Evolutionary conservation across 495 filamentous ascomycete genomes (phyloP).

Genomic region (Annulohypoxylon bovei): DNA sequence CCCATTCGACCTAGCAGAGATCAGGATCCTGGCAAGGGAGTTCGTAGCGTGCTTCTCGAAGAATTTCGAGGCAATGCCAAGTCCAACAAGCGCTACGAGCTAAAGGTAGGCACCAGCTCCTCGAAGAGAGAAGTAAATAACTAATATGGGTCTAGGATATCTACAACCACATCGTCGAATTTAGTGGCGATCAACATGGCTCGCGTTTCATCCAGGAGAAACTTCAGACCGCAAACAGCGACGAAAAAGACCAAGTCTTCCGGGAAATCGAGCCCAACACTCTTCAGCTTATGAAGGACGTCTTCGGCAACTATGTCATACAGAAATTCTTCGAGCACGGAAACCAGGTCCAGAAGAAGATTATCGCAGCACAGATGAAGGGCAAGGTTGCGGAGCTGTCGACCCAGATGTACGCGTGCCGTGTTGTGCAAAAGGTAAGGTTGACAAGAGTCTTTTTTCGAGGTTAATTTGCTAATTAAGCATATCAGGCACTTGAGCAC

Average conservation of each 20-base stretch:
- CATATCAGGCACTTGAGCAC: conserved; percentile 82
- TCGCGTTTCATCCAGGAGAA: conserved; percentile 97
- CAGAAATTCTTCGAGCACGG: conserved; percentile 99
- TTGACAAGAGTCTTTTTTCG: neutral
- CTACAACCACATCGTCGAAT: conserved; percentile 89
- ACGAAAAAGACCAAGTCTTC: conserved; percentile 96
- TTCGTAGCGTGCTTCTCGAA: conserved; percentile 77
- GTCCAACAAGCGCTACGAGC: conserved; percentile 80
- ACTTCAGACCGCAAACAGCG: conserved; percentile 92
- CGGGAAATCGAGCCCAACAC: conserved; percentile 83
- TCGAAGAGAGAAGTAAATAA: neutral
- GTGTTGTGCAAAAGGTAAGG: conserved; percentile 91
- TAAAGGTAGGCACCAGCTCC: conserved; percentile 67
- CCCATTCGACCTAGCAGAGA: conserved; percentile 66
- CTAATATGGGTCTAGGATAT: conserved; percentile 69
- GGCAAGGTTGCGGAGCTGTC: conserved; percentile 82
- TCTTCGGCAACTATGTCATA: conserved; percentile 98
- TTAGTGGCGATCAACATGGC: conserved; percentile 93
- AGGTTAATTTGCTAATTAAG: conserved; percentile 13
- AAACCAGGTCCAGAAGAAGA: conserved; percentile 90
- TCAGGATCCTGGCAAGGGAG: conserved; percentile 69
- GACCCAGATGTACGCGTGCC: conserved; percentile 91
- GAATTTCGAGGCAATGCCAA: conserved; percentile 83
- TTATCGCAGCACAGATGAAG: conserved; percentile 86
- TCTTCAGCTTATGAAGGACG: conserved; percentile 91